Conservation (phyloP, 495 filamentous ascomycete species). For the Daldinia loculata region DNA sequence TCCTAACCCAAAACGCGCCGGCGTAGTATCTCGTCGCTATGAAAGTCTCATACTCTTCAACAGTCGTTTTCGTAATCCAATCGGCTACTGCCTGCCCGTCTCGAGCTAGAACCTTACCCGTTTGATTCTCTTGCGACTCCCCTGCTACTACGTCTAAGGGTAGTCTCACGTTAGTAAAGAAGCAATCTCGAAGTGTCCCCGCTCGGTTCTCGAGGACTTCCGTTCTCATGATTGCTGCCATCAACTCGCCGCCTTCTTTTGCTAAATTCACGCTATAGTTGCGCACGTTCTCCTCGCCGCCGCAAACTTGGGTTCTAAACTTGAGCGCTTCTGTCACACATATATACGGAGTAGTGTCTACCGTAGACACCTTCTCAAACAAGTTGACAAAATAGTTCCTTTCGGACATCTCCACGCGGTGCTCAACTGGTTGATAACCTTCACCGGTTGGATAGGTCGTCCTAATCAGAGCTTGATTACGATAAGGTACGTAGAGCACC, state of each 20-base stretch:
- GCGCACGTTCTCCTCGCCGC: constrained; percentile 75
- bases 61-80: constrained; percentile 64
- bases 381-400: constrained; percentile 63
- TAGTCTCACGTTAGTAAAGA: constrained; percentile 72
- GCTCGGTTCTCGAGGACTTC: constrained; percentile 68
- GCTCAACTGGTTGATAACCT: constrained; percentile 51
- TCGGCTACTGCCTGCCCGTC: constrained; percentile 51
- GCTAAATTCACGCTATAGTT: constrained; percentile 66
- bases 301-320: constrained; percentile 72
- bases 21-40: constrained; percentile 70
- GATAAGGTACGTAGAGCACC: constrained; percentile 74
- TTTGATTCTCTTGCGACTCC: constrained; percentile 39
- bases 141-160: constrained; percentile 59
- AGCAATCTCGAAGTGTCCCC: constrained; percentile 47
- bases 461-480: constrained; percentile 76
- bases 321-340: constrained; percentile 71
- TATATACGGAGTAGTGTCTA: constrained; percentile 72
- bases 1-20: constrained; percentile 70
- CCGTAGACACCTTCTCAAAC: constrained; percentile 77
- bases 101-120: constrained; percentile 26
- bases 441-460: constrained; percentile 76
- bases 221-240: constrained; percentile 69
- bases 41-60: constrained; percentile 74
- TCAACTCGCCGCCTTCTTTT: constrained; percentile 62
- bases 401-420: constrained; percentile 25